These are phyloP conservation scores for Quercus phellos DNA, from an alignment of 331 rosid species.

Conservation along the genomic window DNA sequence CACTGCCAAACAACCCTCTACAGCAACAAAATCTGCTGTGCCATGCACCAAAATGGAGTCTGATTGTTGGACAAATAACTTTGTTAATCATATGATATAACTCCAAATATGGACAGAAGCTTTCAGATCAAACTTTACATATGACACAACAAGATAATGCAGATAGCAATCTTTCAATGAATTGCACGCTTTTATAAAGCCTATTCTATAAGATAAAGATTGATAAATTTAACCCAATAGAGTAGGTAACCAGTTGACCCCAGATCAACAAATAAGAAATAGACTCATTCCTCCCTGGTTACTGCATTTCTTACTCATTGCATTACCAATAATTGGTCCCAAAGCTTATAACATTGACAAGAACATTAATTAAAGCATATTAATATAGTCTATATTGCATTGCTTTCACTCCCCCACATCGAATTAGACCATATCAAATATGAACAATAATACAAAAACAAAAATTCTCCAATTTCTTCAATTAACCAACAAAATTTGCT, in stretches of 20 bases:
- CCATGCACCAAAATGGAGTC: background rate
- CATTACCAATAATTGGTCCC: background rate
- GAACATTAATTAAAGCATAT: background rate
- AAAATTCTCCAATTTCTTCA: background rate
- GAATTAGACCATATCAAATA: background rate
- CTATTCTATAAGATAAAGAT: background rate
- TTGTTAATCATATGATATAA: too few species aligned
- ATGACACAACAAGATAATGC: background rate
- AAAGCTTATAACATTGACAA: slow-evolving; percentile 2
- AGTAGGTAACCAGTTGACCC: background rate
- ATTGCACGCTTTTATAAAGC: background rate
- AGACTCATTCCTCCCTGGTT: background rate
- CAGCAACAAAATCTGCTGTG: background rate
- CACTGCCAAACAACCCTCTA: background rate
- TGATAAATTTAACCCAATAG: background rate
- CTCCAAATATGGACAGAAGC: too few species aligned
- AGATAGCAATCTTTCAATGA: background rate
- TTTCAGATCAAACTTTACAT: too few species aligned
- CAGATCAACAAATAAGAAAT: background rate
- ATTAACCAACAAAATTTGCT: background rate
- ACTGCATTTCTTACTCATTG: background rate
- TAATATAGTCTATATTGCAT: background rate
- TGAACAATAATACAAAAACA: background rate
- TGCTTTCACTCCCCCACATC: slow-evolving; percentile 2
- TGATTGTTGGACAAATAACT: too few species aligned